phyloP scores from a whole-genome alignment of 768 basidiomycete genomes.

The Melanogaster broomeanus region DNA sequence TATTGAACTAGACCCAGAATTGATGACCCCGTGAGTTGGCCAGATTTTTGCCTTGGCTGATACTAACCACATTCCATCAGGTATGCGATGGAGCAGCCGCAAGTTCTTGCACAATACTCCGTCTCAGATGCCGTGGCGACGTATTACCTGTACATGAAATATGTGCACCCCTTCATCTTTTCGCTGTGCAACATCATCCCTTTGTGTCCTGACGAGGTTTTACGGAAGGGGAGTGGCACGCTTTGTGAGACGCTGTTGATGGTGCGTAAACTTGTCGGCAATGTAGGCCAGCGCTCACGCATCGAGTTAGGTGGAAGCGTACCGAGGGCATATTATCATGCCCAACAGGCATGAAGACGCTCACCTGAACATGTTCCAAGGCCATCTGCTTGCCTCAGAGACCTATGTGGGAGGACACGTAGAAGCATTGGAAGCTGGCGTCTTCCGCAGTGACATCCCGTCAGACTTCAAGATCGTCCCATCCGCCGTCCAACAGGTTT shows the following conservation, averaged over 20 bases:
- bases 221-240: constrained; percentile 95
- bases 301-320: constrained; percentile 84
- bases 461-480: constrained; percentile 96
- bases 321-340: constrained; percentile 90
- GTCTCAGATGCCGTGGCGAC: constrained; percentile 99
- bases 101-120: constrained; percentile 93
- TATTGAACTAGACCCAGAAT: constrained; percentile 94
- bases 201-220: constrained; percentile 91
- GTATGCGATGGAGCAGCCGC: constrained; percentile 95
- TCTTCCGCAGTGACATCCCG: constrained; percentile 94
- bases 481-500: constrained; percentile 77
- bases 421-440: constrained; percentile 96
- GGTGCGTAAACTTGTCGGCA: constrained; percentile 51
- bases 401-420: constrained; percentile 99
- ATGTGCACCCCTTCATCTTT: constrained; percentile 99
- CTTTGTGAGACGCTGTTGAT: constrained; percentile 97
- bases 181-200: constrained; percentile 99
- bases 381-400: constrained; percentile 94
- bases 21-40: constrained; percentile 93
- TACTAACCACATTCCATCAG: constrained; percentile 39
- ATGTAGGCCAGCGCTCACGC: constrained; percentile 4
- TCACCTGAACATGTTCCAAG: constrained; percentile 90
- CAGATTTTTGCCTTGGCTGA: neutral
- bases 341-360: constrained; percentile 96
- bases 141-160: constrained; percentile 99